These are phyloP conservation scores for Aspergillus sp. DNA, from an alignment of 2,329 filamentous ascomycete species.

Conservation along the genomic window DNA sequence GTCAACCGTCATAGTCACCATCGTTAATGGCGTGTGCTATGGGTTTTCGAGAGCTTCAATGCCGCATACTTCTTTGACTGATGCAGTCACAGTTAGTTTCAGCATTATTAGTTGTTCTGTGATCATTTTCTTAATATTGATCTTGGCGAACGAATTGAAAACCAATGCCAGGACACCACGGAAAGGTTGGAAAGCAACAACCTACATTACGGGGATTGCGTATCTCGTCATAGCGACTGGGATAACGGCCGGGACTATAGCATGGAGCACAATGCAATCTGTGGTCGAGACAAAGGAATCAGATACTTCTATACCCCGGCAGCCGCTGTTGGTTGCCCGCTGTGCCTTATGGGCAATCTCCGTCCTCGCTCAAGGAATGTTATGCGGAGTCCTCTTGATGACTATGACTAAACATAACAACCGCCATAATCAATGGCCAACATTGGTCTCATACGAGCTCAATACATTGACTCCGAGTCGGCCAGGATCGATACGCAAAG, in stretches of 20 bases:
- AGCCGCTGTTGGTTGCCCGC: constrained; percentile 33
- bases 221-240: constrained; percentile 29
- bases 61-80: constrained; percentile 17
- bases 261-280: constrained; percentile 20
- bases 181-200: constrained; percentile 18
- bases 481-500: constrained; percentile 9
- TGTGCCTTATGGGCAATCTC: constrained; percentile 38
- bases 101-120: constrained; percentile 26
- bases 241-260: constrained; percentile 29
- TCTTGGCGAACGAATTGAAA: constrained; percentile 21
- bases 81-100: constrained; percentile 26
- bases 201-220: constrained; percentile 20
- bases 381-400: constrained; percentile 30
- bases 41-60: constrained; percentile 21
- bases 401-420: constrained; percentile 13
- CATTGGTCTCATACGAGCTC: constrained; percentile 25
- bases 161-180: constrained; percentile 10
- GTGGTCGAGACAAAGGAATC: constrained; percentile 6
- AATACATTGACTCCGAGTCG: constrained; percentile 17
- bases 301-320: not conserved
- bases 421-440: constrained; percentile 22
- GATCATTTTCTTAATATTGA: constrained; percentile 20
- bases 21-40: constrained; percentile 32
- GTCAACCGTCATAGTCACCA: constrained; percentile 25
- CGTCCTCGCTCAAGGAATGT: constrained; percentile 31